Conservation (phyloP, 768 basidiomycete species). For the Termitomyces sp. region DNA sequence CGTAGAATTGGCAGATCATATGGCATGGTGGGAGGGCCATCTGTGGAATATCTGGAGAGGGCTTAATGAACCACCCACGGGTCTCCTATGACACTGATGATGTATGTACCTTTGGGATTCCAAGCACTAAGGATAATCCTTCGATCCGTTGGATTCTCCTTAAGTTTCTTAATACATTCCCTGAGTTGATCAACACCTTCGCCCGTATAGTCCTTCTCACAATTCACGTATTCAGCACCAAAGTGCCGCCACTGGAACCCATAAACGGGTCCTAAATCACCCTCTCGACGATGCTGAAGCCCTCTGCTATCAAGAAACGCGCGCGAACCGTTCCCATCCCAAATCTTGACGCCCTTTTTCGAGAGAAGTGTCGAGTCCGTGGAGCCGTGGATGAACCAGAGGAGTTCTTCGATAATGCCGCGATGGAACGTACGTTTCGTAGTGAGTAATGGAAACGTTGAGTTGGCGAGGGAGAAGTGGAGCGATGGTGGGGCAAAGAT, state of each 20-base stretch:
- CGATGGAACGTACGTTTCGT: slow-evolving; percentile 93
- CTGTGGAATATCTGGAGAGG: slow-evolving; percentile 65
- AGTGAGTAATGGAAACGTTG: slow-evolving; percentile 82
- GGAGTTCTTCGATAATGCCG: slow-evolving; percentile 87
- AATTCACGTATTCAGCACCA: slow-evolving; percentile 75
- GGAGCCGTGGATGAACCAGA: slow-evolving; percentile 88
- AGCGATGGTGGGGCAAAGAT: slow-evolving; percentile 88
- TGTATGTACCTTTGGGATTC: slow-evolving; percentile 83
- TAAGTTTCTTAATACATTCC: slow-evolving; percentile 90
- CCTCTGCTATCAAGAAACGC: slow-evolving; percentile 84
- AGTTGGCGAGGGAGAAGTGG: slow-evolving; percentile 78
- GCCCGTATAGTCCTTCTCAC: slow-evolving; percentile 70
- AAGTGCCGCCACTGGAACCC: slow-evolving; percentile 98
- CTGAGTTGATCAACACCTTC: slow-evolving; percentile 89
- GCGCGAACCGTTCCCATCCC: slow-evolving; percentile 94
- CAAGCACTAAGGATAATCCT: slow-evolving; percentile 94
- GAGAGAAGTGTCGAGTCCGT: slow-evolving; percentile 78
- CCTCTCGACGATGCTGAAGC: slow-evolving; percentile 76
- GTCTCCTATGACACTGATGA: slow-evolving; percentile 16
- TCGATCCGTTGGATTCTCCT: slow-evolving; percentile 87
- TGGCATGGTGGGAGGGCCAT: slow-evolving; percentile 99
- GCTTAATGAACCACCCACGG: not conserved
- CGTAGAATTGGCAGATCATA: slow-evolving; percentile 99
- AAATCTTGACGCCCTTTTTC: slow-evolving; percentile 86
- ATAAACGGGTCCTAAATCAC: slow-evolving; percentile 95